Percentiles rank a stretch among this genome's conserved stretches.
Evolutionary conservation across 1,139 yeast species (phyloP).

Genomic region (Geotrichum bryndzae): DNA sequence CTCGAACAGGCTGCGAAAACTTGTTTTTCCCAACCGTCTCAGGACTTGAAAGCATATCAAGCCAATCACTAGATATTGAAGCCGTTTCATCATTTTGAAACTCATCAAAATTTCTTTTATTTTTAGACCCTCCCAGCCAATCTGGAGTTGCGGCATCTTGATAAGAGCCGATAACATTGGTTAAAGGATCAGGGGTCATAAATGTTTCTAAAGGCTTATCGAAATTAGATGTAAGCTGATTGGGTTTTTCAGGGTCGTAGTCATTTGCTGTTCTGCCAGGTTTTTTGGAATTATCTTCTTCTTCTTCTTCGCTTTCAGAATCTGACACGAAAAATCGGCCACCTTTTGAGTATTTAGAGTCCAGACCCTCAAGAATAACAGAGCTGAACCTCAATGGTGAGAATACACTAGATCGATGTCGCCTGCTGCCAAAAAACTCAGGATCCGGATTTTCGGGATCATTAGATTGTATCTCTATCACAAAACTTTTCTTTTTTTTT

Average conservation of each 20-base stretch:
- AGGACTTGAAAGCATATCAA: slow-evolving; percentile 16
- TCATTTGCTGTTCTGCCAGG: slow-evolving; percentile 5
- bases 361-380: slow-evolving; percentile 64
- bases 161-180: slow-evolving; percentile 9
- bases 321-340: slow-evolving; percentile 66
- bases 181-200: slow-evolving; percentile 15
- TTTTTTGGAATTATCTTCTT: slow-evolving; percentile 15
- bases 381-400: slow-evolving; percentile 81
- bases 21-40: neutral
- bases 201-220: slow-evolving; percentile 4
- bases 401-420: slow-evolving; percentile 50
- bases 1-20: neutral
- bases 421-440: slow-evolving; percentile 14
- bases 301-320: slow-evolving; percentile 26
- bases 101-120: slow-evolving; percentile 11
- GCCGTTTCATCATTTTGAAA: neutral
- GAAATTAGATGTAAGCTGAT: neutral
- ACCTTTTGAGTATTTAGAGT: slow-evolving; percentile 76
- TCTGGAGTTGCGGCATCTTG: slow-evolving; percentile 15
- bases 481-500: neutral
- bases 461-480: neutral
- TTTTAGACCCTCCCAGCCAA: slow-evolving; percentile 6
- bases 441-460: neutral
- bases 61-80: slow-evolving; percentile 19
- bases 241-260: slow-evolving; percentile 10